Conservation (phyloP, 2,329 filamentous ascomycete species). For the Colletotrichum chrysophilum region DNA sequence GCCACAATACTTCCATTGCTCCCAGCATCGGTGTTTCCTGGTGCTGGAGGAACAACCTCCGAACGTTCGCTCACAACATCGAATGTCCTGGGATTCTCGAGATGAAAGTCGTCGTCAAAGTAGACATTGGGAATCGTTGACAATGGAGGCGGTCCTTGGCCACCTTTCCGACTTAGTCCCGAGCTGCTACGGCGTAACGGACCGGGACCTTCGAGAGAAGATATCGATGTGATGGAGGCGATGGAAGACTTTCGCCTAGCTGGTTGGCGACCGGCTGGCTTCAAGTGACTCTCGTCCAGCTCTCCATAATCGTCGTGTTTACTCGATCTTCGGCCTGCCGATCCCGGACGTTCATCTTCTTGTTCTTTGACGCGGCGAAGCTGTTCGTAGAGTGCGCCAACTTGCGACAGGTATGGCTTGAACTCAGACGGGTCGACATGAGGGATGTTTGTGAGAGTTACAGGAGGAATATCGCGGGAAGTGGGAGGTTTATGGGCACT, state of each 20-base stretch:
- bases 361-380: slow-evolving; percentile 83
- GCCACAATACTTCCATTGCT: slow-evolving; percentile 63
- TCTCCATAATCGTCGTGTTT: slow-evolving; percentile 50
- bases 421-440: slow-evolving; percentile 83
- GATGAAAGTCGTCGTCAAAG: slow-evolving; percentile 91
- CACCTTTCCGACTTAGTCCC: slow-evolving; percentile 59
- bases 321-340: slow-evolving; percentile 35
- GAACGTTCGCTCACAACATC: slow-evolving; percentile 96
- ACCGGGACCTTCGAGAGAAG: slow-evolving; percentile 52
- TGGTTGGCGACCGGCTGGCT: slow-evolving; percentile 46
- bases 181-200: slow-evolving; percentile 50
- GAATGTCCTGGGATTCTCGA: slow-evolving; percentile 95
- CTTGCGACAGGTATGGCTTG: slow-evolving; percentile 81
- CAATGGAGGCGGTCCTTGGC: slow-evolving; percentile 80
- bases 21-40: slow-evolving; percentile 54
- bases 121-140: slow-evolving; percentile 94
- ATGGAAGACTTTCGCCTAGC: slow-evolving; percentile 44
- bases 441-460: slow-evolving; percentile 86
- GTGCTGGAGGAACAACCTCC: slow-evolving; percentile 81
- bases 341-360: slow-evolving; percentile 59
- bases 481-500: slow-evolving; percentile 84
- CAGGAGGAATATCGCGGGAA: slow-evolving; percentile 88
- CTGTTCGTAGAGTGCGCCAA: slow-evolving; percentile 87
- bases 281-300: slow-evolving; percentile 50
- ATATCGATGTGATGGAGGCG: slow-evolving; percentile 54